Conservation (phyloP, 148 eudicot genomes). For the Rhododendron williamsianum region DNA sequence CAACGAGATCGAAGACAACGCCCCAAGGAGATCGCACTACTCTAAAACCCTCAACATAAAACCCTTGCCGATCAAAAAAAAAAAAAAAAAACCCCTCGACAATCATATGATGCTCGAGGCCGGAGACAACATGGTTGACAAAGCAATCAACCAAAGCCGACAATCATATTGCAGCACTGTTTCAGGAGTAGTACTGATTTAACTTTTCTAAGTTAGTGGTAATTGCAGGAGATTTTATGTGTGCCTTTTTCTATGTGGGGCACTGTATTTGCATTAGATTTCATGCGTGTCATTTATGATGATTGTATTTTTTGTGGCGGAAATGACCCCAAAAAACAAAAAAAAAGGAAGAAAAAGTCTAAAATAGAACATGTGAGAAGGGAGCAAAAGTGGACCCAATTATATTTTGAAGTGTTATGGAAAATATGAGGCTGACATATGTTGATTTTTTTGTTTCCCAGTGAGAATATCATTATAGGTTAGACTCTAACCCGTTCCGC, state of each 20-base stretch:
- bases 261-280: not conserved
- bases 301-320: not conserved
- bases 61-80: too few species aligned
- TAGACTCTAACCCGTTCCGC: too few species aligned
- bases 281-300: not conserved
- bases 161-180: not conserved
- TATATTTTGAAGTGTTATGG: not conserved
- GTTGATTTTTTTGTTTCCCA: not conserved
- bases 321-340: not conserved
- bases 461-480: too few species aligned
- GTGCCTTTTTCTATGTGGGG: not conserved
- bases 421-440: not conserved
- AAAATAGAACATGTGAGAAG: not conserved
- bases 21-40: too few species aligned
- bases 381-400: not conserved
- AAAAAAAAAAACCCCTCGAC: too few species aligned
- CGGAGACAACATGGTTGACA: too few species aligned
- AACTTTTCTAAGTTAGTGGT: not conserved
- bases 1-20: too few species aligned
- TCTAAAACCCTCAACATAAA: too few species aligned
- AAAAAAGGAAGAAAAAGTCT: not conserved
- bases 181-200: not conserved
- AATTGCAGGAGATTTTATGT: not conserved
- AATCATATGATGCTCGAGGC: too few species aligned
- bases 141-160: too few species aligned